phyloP scores from a whole-genome alignment of 208 protist species.

The Crithidia mellificae region DNA sequence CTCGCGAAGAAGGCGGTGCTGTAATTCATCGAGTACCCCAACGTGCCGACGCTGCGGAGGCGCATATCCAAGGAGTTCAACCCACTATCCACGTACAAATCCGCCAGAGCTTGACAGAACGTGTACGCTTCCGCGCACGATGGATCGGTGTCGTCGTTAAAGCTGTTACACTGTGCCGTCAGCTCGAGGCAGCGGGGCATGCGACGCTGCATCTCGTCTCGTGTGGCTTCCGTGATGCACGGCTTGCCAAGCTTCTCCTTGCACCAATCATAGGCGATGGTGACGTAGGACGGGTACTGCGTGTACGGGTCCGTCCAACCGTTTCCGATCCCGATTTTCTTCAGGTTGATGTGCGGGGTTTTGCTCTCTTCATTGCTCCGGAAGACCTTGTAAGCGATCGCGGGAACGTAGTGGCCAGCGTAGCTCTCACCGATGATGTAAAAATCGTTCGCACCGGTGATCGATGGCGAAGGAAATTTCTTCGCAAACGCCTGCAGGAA shows the following conservation, averaged over 20 bases:
- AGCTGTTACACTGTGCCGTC: slow-evolving; percentile 17
- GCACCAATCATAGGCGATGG: slow-evolving; percentile 62
- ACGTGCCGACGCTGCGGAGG: too few species aligned
- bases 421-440: slow-evolving; percentile 36
- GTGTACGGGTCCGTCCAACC: slow-evolving; percentile 76
- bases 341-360: too few species aligned
- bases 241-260: slow-evolving; percentile 39
- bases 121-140: too few species aligned
- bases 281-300: slow-evolving; percentile 69
- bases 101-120: too few species aligned
- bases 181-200: slow-evolving; percentile 47
- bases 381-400: slow-evolving; percentile 39
- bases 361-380: slow-evolving; percentile 54
- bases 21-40: too few species aligned
- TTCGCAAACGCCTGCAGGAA: too few species aligned
- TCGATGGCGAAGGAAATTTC: too few species aligned
- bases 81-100: too few species aligned
- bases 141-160: too few species aligned
- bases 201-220: slow-evolving; percentile 37
- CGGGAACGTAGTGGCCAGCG: slow-evolving; percentile 72
- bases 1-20: too few species aligned
- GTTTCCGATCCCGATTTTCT: not conserved
- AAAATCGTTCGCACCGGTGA: too few species aligned
- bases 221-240: slow-evolving; percentile 7
- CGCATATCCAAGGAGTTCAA: too few species aligned